phyloP scores from a whole-genome alignment of 345 rosid species.

The Moricandia moricandioides region DNA sequence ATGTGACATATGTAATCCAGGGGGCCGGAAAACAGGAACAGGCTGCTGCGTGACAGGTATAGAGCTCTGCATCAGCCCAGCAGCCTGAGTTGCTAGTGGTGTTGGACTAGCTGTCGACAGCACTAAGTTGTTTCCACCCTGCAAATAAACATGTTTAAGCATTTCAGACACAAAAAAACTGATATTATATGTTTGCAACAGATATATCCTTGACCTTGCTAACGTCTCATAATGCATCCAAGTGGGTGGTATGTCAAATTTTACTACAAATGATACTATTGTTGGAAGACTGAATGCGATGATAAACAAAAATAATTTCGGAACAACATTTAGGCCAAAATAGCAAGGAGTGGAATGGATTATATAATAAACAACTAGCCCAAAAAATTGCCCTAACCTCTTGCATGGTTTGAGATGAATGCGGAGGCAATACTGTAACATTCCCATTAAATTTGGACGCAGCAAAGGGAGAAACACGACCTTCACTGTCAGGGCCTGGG shows the following conservation, averaged over 20 bases:
- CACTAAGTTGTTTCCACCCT: constrained; percentile 74
- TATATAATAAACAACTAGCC: background rate
- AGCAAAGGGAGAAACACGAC: constrained; percentile 79
- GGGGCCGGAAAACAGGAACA: constrained; percentile 80
- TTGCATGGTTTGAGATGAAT: constrained; percentile 71
- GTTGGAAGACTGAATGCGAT: background rate
- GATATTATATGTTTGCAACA: background rate
- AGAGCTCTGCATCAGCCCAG: constrained; percentile 82
- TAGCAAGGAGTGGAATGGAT: background rate
- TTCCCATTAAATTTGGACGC: constrained; percentile 78
- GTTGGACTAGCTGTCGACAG: constrained; percentile 65
- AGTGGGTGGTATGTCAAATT: background rate
- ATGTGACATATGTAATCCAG: constrained; percentile 75
- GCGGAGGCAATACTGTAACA: constrained; percentile 66
- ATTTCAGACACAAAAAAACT: constrained; percentile 18
- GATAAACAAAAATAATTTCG: background rate
- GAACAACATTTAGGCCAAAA: background rate
- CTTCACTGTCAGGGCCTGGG: constrained; percentile 63
- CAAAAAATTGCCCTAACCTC: constrained; percentile 52
- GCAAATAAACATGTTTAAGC: constrained; percentile 38
- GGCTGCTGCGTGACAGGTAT: constrained; percentile 76
- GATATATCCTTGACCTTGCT: background rate
- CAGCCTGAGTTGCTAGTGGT: constrained; percentile 74
- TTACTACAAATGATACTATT: background rate
- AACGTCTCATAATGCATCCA: background rate